Conservation (phyloP, 257 asterid species). For the Solanum pinnatisectum region DNA sequence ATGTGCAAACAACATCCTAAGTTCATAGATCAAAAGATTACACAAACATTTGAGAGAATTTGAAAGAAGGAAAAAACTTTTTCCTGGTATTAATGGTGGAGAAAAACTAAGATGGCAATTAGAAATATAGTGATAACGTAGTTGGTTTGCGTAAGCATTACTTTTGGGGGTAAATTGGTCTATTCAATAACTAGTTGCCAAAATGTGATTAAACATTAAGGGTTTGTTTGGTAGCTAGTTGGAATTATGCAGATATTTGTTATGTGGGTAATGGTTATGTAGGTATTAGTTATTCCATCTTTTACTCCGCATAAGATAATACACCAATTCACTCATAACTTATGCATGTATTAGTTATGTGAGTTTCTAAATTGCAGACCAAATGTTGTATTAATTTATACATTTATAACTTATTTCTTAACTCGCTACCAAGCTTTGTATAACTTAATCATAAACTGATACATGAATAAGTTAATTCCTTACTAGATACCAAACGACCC, state of each 20-base stretch:
- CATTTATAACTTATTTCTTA: neutral
- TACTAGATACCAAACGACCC: neutral
- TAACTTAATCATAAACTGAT: neutral
- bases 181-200: neutral
- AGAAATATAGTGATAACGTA: neutral
- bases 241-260: neutral
- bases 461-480: neutral
- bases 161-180: neutral
- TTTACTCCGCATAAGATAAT: neutral
- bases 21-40: neutral
- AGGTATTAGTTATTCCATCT: neutral
- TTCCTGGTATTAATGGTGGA: neutral
- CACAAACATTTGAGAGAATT: neutral
- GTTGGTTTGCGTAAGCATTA: neutral
- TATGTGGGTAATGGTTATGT: neutral
- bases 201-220: neutral
- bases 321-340: neutral
- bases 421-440: neutral
- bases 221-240: neutral
- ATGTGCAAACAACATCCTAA: neutral
- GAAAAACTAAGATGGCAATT: neutral
- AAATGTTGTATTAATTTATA: neutral
- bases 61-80: neutral
- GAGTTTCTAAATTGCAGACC: neutral
- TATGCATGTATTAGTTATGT: neutral